Percentiles rank a stretch among this genome's conserved stretches.
phyloP scores from a whole-genome alignment of 441 rosid genomes.

The Aleurites moluccanus region DNA sequence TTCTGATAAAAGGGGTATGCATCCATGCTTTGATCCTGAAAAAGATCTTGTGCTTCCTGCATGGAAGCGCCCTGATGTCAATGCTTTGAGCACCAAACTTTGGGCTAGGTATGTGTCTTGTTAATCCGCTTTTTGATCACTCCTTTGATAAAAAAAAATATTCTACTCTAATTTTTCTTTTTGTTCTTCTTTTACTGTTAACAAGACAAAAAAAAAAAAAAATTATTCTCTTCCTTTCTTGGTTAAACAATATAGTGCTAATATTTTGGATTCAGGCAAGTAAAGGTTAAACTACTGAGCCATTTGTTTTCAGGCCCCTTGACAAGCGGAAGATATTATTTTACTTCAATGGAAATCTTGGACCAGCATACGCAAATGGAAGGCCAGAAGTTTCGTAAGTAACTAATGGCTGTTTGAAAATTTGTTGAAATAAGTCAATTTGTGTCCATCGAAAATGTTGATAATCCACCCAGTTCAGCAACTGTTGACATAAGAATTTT shows the following conservation, averaged over 20 bases:
- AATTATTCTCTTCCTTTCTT: constrained; percentile 3
- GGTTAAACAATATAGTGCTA: constrained; percentile 13
- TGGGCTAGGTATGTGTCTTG: constrained; percentile 57
- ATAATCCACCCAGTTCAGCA: neutral
- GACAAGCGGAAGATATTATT: constrained; percentile 77
- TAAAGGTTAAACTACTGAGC: constrained; percentile 8
- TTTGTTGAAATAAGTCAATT: neutral
- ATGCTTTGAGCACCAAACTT: constrained; percentile 51
- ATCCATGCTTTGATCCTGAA: constrained; percentile 89
- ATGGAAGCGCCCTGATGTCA: constrained; percentile 82
- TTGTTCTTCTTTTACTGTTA: neutral
- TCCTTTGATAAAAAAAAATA: neutral
- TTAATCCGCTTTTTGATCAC: neutral
- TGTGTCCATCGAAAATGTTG: constrained; percentile 14
- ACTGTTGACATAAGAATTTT: too few species aligned
- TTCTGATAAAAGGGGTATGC: constrained; percentile 71
- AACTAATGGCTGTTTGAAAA: constrained; percentile 11
- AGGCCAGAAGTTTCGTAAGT: constrained; percentile 90
- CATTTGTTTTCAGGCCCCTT: constrained; percentile 53
- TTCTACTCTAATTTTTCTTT: neutral
- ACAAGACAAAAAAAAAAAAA: too few species aligned
- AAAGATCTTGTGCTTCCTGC: constrained; percentile 99
- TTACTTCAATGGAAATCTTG: constrained; percentile 97
- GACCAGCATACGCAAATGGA: constrained; percentile 78
- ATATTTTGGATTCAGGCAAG: constrained; percentile 10